A percentile compares a stretch with the other conserved stretches of the same genome.
Evolutionary conservation across 2,329 filamentous ascomycete species (phyloP).

Genomic region (Pseudocercospora vitis): DNA sequence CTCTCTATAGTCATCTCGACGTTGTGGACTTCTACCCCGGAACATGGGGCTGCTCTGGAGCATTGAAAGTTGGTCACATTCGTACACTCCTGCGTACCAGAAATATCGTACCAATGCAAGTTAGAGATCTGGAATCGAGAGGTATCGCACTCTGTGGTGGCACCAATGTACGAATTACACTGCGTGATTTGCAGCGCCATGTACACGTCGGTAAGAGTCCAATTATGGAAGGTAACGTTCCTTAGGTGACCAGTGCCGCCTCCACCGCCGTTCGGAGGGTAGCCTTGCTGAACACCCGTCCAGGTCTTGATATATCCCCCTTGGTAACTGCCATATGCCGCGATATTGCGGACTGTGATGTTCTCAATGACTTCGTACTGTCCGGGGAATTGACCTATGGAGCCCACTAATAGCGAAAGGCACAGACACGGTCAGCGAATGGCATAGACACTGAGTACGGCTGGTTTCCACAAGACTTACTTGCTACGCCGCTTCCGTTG

Average conservation of each 20-base stretch:
- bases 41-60: constrained; percentile 31
- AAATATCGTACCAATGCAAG: constrained; percentile 33
- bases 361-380: constrained; percentile 53
- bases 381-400: constrained; percentile 56
- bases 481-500: constrained; percentile 54
- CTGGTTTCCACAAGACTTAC: too few species aligned
- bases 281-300: constrained; percentile 47
- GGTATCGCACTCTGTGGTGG: constrained; percentile 31
- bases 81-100: constrained; percentile 32
- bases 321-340: constrained; percentile 32
- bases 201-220: constrained; percentile 25
- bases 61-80: constrained; percentile 34
- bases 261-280: constrained; percentile 59
- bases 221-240: constrained; percentile 42
- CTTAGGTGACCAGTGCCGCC: constrained; percentile 52
- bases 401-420: too few species aligned
- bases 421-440: too few species aligned
- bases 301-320: constrained; percentile 55
- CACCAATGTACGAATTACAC: constrained; percentile 32
- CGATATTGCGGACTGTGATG: constrained; percentile 51
- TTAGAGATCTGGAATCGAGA: constrained; percentile 43
- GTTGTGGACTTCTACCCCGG: constrained; percentile 23
- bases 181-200: constrained; percentile 33
- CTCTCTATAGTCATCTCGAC: constrained; percentile 13
- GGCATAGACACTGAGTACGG: too few species aligned